Percentiles rank a stretch among this genome's conserved stretches.
Conservation (phyloP, 805 yeast species). For the Pichia thaimueangensis region DNA sequence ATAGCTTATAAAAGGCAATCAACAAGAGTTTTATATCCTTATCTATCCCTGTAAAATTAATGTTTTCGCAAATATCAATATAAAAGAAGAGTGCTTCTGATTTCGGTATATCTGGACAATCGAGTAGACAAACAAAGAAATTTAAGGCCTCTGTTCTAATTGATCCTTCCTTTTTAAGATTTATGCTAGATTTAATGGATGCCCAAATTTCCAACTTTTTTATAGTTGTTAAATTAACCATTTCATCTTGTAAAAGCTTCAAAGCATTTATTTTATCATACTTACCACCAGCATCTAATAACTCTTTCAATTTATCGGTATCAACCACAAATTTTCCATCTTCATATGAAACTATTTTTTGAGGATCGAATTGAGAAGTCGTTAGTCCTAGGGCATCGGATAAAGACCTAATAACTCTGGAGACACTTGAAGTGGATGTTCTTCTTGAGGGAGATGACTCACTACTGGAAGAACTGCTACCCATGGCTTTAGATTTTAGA, state of each 20-base stretch:
- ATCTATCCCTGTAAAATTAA: slow-evolving; percentile 37
- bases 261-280: slow-evolving; percentile 44
- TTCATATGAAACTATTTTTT: slow-evolving; percentile 3
- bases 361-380: slow-evolving; percentile 3
- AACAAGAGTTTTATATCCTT: slow-evolving; percentile 31
- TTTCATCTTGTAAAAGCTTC: slow-evolving; percentile 39
- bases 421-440: too few species aligned
- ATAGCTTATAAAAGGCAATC: slow-evolving; percentile 45
- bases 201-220: slow-evolving; percentile 75
- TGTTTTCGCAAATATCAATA: slow-evolving; percentile 45
- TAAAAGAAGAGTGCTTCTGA: slow-evolving; percentile 51
- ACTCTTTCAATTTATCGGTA: slow-evolving; percentile 17
- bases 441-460: too few species aligned
- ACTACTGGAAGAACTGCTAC: too few species aligned
- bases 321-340: slow-evolving; percentile 13
- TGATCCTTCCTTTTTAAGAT: slow-evolving; percentile 26
- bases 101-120: slow-evolving; percentile 43
- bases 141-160: slow-evolving; percentile 44
- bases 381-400: slow-evolving; percentile 10
- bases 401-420: slow-evolving; percentile 8
- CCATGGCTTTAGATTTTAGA: too few species aligned
- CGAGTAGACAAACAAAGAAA: slow-evolving; percentile 51
- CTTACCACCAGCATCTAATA: slow-evolving; percentile 20
- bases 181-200: slow-evolving; percentile 49
- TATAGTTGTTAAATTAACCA: slow-evolving; percentile 47